A percentile compares a stretch with the other conserved stretches of the same genome.
These are phyloP conservation scores for Epicoccum nigrum DNA, from an alignment of 2,329 filamentous ascomycete genomes.

Conservation along the genomic window DNA sequence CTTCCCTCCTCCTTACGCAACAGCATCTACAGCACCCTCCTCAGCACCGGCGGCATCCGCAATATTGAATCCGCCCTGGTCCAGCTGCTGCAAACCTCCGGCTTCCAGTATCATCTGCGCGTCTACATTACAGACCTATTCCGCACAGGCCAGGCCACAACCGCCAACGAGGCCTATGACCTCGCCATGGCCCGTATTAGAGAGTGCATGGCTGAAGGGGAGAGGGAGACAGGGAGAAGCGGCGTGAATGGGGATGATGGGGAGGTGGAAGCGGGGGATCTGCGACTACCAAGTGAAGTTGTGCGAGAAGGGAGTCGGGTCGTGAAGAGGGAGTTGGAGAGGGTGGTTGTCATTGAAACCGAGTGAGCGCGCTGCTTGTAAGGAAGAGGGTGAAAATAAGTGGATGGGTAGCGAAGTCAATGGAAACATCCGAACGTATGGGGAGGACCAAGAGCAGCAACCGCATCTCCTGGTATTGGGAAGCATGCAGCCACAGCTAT, in stretches of 20 bases:
- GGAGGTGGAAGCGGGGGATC: slow-evolving; percentile 30
- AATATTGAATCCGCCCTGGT: slow-evolving; percentile 62
- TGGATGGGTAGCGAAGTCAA: too few relatives aligned
- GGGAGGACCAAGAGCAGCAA: too few relatives aligned
- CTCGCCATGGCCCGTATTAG: slow-evolving; percentile 54
- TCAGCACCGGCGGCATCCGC: slow-evolving; percentile 57
- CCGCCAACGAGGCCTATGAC: slow-evolving; percentile 62
- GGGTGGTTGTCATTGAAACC: slow-evolving; percentile 51
- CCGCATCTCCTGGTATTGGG: too few relatives aligned
- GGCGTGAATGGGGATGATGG: slow-evolving; percentile 32
- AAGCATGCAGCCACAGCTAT: too few relatives aligned
- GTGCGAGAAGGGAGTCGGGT: slow-evolving; percentile 59
- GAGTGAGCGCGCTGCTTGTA: too few relatives aligned
- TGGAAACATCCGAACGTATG: too few relatives aligned
- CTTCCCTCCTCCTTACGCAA: slow-evolving; percentile 49
- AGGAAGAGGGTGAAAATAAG: too few relatives aligned
- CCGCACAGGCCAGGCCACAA: slow-evolving; percentile 62
- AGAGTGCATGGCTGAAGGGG: slow-evolving; percentile 5
- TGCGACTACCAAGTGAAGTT: slow-evolving; percentile 57
- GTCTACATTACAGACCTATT: slow-evolving; percentile 62
- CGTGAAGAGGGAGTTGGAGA: slow-evolving; percentile 59
- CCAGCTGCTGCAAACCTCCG: slow-evolving; percentile 61
- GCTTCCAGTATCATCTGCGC: slow-evolving; percentile 64
- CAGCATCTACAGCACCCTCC: slow-evolving; percentile 54
- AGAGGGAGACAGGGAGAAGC: neutral